Evolutionary conservation across 257 asterid genomes (phyloP), one percentile per base, ranked within the genome.

Genomic region (Striga asiatica): DNA sequence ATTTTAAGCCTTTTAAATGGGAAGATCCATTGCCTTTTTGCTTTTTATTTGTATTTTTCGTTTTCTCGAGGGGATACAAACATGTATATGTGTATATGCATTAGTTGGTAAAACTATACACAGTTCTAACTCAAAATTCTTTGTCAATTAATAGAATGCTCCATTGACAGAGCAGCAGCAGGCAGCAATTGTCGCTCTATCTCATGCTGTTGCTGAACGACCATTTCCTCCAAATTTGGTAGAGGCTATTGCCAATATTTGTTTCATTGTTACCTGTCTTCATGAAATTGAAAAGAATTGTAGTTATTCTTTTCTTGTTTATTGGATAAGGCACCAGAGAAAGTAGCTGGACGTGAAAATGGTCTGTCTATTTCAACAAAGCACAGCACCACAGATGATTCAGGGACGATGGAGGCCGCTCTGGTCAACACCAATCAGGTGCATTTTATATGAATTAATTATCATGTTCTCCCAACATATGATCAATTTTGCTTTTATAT

Each of bases 141-240:
- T 21, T 8, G 14, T 50, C 50, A 18, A 22, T 54, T 38, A 56
- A 47, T 56, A 92, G 99, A 92, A 75, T 71, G 81, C 95, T 60
- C 99, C 94, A 14, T 70, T 92, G 89, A 88, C 97, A 34, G 95
- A 88, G 75, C 93, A 88, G 68, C 97, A 88, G 43, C 93, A 76
- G 68, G 87, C 91, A 21, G 95, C 99, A 49, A 67, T 92, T 56
- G 80, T 74, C 62, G 94, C 94, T 2, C 97, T 92, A 25, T 85
- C 97, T 54, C 97, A 92, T 76, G 95, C 91, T 45, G 97, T 88
- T 73, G 82, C 94, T 7, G 95, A 92, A 70, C 76, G 95, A 8
- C 93, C 95, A 42, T 79, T 78, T 70, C 97, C 99, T 8, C 53
- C 82, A 24, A 85, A 76, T 74, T 71, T 92, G 82, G 99, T 88